Evolutionary conservation across 2,329 filamentous ascomycete genomes (phyloP), one percentile per base, ranked within the genome.

Genomic region (Verticillium longisporum): DNA sequence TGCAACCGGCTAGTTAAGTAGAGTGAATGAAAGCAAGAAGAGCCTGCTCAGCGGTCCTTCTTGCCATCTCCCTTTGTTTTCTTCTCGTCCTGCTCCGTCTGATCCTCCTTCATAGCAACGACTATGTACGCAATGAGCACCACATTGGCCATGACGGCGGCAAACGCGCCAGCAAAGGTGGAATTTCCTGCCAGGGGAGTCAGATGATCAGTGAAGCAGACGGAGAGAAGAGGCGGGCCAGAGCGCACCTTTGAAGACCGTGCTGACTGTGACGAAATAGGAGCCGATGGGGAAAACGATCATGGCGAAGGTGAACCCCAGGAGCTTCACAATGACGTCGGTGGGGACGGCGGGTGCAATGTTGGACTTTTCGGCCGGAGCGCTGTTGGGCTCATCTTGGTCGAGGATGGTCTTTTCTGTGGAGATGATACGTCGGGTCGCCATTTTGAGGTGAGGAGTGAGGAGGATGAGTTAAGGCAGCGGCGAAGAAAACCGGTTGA

Each of bases 281-380:
- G 90, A 92, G 50, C 91, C 88, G 67, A 99, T 91, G 14, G 95
- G 95, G 21, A 90, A 76, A 15, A 89, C 83, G 63, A 97, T 83
- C 94, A 99, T 98, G 71, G 92, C 93, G 45, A 93, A 79, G 0
- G 93, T 96, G 77, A 97, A 98, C 65, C 84, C 88, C 15, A 98
- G 82, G 21, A 99, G 86, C 78, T 98, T 99, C 71, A 88, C 78
- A 66, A 99, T 95, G 66, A 98, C 92, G 71, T 89, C 82, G 91
- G 83, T 81, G 59, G 92, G 92, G 57, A 97, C 92, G 26, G 91
- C 92, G 21, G 92, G 91, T n/a, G 88, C 78, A 65, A 90, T 93
- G 76, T 88, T 85, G 61, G 90, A 92, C 68, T 86, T 86, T 67
- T 83, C 78, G 61, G 75, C 72, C 36, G 78, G 71, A 56, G 75